Percentiles rank a stretch among this genome's conserved stretches.
phyloP scores from a whole-genome alignment of 768 basidiomycete genomes.

The Sistotremastrum niveocremeum region DNA sequence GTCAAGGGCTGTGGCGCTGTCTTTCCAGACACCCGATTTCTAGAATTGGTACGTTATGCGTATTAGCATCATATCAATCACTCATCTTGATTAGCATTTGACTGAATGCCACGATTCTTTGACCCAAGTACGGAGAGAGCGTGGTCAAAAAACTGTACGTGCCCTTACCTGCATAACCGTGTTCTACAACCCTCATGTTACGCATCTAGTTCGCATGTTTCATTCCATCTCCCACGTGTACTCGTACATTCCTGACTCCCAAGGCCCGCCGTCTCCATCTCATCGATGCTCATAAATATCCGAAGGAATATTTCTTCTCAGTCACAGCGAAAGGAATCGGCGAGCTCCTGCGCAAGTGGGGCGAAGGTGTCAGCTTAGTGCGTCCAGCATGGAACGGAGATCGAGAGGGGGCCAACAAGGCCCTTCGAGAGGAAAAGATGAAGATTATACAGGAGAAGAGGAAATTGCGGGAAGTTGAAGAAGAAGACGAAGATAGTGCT shows the following conservation, averaged over 20 bases:
- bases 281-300: slow-evolving; percentile 69
- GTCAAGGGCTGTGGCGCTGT: slow-evolving; percentile 57
- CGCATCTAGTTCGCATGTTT: slow-evolving; percentile 63
- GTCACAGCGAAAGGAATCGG: slow-evolving; percentile 88
- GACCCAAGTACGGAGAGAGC: slow-evolving; percentile 58
- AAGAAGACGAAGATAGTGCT: slow-evolving; percentile 13
- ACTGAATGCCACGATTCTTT: slow-evolving; percentile 77
- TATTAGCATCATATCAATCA: slow-evolving; percentile 2
- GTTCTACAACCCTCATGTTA: background rate
- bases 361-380: slow-evolving; percentile 71
- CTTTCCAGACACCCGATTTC: slow-evolving; percentile 68
- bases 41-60: slow-evolving; percentile 56
- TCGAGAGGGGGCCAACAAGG: slow-evolving; percentile 11
- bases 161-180: background rate
- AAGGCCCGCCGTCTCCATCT: slow-evolving; percentile 71
- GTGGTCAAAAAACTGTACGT: slow-evolving; percentile 78
- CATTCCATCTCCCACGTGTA: slow-evolving; percentile 35
- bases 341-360: slow-evolving; percentile 65
- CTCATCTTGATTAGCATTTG: slow-evolving; percentile 1
- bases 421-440: slow-evolving; percentile 9
- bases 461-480: slow-evolving; percentile 6
- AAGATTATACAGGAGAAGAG: slow-evolving; percentile 4
- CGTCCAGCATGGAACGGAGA: slow-evolving; percentile 49
- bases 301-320: slow-evolving; percentile 83
- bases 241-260: slow-evolving; percentile 52